These are phyloP conservation scores for Penicillium occitanis DNA, from an alignment of 2,329 filamentous ascomycete genomes.

Conservation along the genomic window DNA sequence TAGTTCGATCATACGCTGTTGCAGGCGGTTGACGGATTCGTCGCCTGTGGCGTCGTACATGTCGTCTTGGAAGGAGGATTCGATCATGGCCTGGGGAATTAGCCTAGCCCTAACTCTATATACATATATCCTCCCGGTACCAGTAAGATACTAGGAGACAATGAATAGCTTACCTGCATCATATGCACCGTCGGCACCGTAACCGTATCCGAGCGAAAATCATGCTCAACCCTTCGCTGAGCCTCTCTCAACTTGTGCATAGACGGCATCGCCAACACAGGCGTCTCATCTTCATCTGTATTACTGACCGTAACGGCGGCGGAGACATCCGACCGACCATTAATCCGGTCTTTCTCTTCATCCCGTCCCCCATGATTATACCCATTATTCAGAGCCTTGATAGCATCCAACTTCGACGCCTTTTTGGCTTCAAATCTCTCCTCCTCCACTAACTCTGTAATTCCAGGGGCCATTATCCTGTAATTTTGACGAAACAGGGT, in stretches of 20 bases:
- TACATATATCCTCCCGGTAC: background rate
- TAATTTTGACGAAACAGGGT: background rate
- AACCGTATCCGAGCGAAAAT: constrained; percentile 33
- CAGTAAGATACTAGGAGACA: too few relatives aligned
- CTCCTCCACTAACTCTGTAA: constrained; percentile 15
- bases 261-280: constrained; percentile 16
- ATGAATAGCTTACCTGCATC: constrained; percentile 27
- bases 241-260: constrained; percentile 21
- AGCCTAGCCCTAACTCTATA: constrained; percentile 17
- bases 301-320: background rate
- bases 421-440: background rate
- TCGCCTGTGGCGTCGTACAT: constrained; percentile 37
- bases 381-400: constrained; percentile 4
- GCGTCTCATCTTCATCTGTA: constrained; percentile 5
- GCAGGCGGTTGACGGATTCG: constrained; percentile 30
- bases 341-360: background rate
- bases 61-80: constrained; percentile 38
- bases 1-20: constrained; percentile 32
- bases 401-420: constrained; percentile 10
- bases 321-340: background rate
- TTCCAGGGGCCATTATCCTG: constrained; percentile 18
- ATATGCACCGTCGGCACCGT: constrained; percentile 31
- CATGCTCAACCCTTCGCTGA: constrained; percentile 23
- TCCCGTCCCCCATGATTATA: background rate
- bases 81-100: constrained; percentile 28